Evolutionary conservation across 371 early-diverging fungal genomes (phyloP).

Genomic region (Actinomortierella wolfii): DNA sequence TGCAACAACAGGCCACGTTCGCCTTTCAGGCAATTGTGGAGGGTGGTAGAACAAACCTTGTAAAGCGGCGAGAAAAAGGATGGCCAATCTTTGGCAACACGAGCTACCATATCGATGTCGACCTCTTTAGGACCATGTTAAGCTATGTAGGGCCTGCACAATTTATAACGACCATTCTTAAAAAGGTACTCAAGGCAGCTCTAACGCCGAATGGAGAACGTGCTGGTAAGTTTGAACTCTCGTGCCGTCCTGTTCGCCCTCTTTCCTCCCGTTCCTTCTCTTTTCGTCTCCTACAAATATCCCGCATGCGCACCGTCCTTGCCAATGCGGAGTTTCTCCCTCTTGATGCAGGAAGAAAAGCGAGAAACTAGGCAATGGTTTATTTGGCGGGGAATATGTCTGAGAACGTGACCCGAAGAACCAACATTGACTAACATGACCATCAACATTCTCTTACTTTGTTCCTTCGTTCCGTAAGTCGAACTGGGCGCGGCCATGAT

Average conservation of each 20-base stretch:
- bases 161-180: slow-evolving; percentile 28
- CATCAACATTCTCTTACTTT: too few relatives aligned
- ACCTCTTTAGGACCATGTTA: slow-evolving; percentile 30
- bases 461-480: slow-evolving; percentile 1
- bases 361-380: too few relatives aligned
- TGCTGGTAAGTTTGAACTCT: slow-evolving; percentile 40
- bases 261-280: neutral
- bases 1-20: slow-evolving; percentile 25
- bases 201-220: slow-evolving; percentile 30
- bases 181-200: slow-evolving; percentile 28
- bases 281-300: neutral
- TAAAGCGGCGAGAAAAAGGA: slow-evolving; percentile 27
- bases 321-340: too few relatives aligned
- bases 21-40: slow-evolving; percentile 25
- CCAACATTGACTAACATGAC: too few relatives aligned
- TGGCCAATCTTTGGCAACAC: slow-evolving; percentile 34
- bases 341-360: too few relatives aligned
- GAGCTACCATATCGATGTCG: slow-evolving; percentile 37
- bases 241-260: neutral
- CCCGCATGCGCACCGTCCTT: too few relatives aligned
- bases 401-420: too few relatives aligned
- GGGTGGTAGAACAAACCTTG: slow-evolving; percentile 28
- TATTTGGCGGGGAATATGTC: too few relatives aligned
- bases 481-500: slow-evolving; percentile 44
- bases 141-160: slow-evolving; percentile 32